A percentile compares a stretch with the other conserved stretches of the same genome.
These are phyloP conservation scores for Tylopilus sp. DNA, from an alignment of 1,284 basidiomycete genomes.

Conservation along the genomic window DNA sequence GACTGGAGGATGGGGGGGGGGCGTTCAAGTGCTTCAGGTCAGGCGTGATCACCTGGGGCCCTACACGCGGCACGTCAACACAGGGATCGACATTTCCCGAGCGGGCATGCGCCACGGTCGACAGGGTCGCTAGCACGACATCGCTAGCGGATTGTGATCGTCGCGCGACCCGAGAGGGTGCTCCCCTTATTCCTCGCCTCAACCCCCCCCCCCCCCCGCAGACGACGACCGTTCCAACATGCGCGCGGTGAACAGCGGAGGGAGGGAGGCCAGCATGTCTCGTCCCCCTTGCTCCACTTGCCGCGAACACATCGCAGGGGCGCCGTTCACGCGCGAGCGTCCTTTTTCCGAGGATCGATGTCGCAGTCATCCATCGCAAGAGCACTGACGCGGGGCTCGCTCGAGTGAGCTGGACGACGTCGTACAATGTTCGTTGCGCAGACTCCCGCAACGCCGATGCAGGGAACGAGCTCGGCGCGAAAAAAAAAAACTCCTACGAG, in stretches of 20 bases:
- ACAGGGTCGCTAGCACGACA: no score
- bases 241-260: background rate
- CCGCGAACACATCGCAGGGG: constrained; percentile 7
- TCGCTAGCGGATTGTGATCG: background rate
- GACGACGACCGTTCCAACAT: background rate
- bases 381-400: constrained; percentile 35
- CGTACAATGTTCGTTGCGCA: constrained; percentile 34
- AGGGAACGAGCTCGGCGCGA: constrained; percentile 23
- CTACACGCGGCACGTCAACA: no score
- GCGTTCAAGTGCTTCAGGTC: no score
- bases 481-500: constrained; percentile 13
- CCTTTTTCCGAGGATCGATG: constrained; percentile 38
- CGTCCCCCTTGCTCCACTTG: background rate
- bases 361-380: constrained; percentile 77
- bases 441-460: constrained; percentile 42
- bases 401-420: constrained; percentile 28
- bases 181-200: no score
- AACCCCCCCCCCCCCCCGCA: no score
- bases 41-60: no score
- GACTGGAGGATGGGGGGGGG: no score
- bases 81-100: no score
- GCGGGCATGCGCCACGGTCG: no score
- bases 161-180: background rate
- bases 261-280: no score
- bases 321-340: constrained; percentile 16